A percentile compares a stretch with the other conserved stretches of the same genome.
These are phyloP conservation scores for Isabelozyma rhagii DNA, from an alignment of 805 yeast species.

Conservation along the genomic window DNA sequence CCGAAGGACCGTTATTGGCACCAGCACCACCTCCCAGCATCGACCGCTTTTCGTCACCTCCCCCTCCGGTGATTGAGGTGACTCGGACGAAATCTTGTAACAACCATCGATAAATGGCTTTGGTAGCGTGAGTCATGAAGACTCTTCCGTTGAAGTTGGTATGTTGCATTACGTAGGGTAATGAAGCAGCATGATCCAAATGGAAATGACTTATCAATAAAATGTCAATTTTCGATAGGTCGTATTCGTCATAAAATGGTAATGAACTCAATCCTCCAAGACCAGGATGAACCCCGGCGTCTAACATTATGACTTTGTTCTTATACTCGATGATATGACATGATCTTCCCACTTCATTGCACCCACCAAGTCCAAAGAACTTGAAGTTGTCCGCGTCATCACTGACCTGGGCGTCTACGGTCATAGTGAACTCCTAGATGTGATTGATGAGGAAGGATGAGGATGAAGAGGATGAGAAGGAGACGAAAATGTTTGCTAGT, in stretches of 20 bases:
- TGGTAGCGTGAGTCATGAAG: slow-evolving; percentile 98
- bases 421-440: slow-evolving; percentile 4
- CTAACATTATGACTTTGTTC: slow-evolving; percentile 93
- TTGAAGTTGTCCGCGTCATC: slow-evolving; percentile 43
- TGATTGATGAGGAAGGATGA: not conserved
- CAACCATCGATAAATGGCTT: slow-evolving; percentile 96
- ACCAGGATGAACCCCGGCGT: slow-evolving; percentile 98
- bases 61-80: slow-evolving; percentile 52
- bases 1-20: slow-evolving; percentile 19
- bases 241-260: slow-evolving; percentile 96
- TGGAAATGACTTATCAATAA: slow-evolving; percentile 91
- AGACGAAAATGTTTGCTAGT: too few relatives aligned
- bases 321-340: slow-evolving; percentile 90
- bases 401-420: slow-evolving; percentile 8
- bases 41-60: slow-evolving; percentile 39
- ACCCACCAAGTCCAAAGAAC: slow-evolving; percentile 95
- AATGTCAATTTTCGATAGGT: slow-evolving; percentile 80
- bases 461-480: not conserved
- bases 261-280: slow-evolving; percentile 82
- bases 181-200: slow-evolving; percentile 95
- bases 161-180: slow-evolving; percentile 97
- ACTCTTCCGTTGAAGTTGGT: slow-evolving; percentile 94
- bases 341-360: slow-evolving; percentile 95
- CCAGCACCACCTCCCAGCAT: slow-evolving; percentile 7
- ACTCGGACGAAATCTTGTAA: slow-evolving; percentile 92